These are phyloP conservation scores for Trametes gibbosa DNA, from an alignment of 768 basidiomycete species.

Conservation along the genomic window DNA sequence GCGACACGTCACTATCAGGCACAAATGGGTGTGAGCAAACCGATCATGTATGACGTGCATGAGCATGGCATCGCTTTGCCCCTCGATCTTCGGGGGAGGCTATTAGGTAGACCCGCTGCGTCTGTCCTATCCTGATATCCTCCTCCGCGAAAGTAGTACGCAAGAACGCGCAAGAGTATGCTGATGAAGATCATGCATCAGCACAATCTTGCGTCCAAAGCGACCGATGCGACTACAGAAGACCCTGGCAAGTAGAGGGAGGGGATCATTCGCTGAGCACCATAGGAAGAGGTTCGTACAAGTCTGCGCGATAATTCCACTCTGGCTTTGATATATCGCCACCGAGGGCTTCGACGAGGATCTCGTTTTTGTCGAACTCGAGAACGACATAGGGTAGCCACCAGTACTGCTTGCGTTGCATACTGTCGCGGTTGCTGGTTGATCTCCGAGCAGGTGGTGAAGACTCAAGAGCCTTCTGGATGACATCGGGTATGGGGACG, in stretches of 20 bases:
- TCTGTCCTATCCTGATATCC: no score
- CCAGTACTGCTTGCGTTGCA: conserved; percentile 92
- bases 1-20: conserved; percentile 80
- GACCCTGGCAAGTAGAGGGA: no score
- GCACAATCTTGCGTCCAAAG: no score
- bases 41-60: neutral
- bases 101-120: no score
- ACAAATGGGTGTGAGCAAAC: neutral
- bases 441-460: conserved; percentile 52
- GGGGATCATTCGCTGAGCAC: no score
- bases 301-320: conserved; percentile 96
- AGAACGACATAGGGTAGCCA: conserved; percentile 97
- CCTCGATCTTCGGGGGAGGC: no score
- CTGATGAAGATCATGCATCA: no score
- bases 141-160: no score
- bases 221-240: no score
- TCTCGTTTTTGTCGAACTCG: conserved; percentile 97
- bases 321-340: conserved; percentile 88
- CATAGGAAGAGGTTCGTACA: conserved; percentile 50
- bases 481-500: conserved; percentile 75
- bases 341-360: conserved; percentile 92
- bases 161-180: no score
- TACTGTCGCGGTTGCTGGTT: conserved; percentile 80
- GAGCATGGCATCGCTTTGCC: no score
- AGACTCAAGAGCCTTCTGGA: conserved; percentile 76